Evolutionary conservation across 164 flowering plant species (phyloP).

Genomic region (Stephania yunnanensis): DNA sequence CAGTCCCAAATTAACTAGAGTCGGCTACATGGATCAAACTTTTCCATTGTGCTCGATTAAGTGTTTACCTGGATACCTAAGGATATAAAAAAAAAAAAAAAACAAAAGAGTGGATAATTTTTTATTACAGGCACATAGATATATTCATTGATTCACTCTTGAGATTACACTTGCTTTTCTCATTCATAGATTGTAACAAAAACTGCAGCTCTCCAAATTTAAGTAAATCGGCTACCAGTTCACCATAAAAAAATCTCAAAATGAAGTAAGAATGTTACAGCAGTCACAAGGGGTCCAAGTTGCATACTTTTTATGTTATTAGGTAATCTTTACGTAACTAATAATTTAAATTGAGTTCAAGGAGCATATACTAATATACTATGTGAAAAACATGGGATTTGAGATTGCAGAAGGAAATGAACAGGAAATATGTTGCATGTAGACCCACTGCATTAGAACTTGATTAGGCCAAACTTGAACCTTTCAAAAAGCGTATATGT

Average conservation of each 20-base stretch:
- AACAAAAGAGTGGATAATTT: too few relatives aligned
- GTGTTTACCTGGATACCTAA: too few relatives aligned
- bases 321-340: background rate
- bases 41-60: too few relatives aligned
- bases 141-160: background rate
- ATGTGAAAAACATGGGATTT: background rate
- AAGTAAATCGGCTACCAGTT: background rate
- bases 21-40: too few relatives aligned
- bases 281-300: background rate
- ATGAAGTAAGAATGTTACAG: background rate
- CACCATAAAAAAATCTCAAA: too few relatives aligned
- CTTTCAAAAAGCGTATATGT: too few relatives aligned
- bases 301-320: background rate
- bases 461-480: too few relatives aligned
- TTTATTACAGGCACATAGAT: background rate
- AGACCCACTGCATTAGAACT: background rate
- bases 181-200: background rate
- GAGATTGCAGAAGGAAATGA: background rate
- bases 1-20: too few relatives aligned
- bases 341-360: background rate
- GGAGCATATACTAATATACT: background rate
- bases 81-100: too few relatives aligned
- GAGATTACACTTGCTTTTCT: background rate
- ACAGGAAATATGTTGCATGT: background rate
- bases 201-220: background rate